A percentile compares a stretch with the other conserved stretches of the same genome.
These are phyloP conservation scores for Populus hybrid DNA, from an alignment of 441 rosid genomes.

Conservation along the genomic window DNA sequence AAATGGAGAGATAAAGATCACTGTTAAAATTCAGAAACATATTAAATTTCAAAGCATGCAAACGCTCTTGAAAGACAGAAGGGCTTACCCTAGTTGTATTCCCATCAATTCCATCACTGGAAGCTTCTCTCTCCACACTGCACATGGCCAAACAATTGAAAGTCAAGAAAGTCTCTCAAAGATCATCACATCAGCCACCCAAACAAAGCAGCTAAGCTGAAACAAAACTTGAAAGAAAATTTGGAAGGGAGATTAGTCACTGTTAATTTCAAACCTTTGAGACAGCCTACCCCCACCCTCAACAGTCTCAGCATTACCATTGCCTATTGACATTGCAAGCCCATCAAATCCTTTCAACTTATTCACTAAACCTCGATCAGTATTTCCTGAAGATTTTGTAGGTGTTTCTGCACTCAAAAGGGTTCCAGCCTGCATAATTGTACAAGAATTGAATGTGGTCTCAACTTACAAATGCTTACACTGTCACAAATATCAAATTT, in stretches of 20 bases:
- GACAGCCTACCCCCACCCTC: conserved; percentile 48
- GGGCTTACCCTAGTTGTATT: conserved; percentile 54
- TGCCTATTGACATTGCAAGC: conserved; percentile 82
- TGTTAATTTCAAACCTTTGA: conserved; percentile 46
- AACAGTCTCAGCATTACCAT: conserved; percentile 38
- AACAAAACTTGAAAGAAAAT: background rate
- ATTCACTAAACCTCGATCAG: conserved; percentile 63
- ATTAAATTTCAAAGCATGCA: background rate
- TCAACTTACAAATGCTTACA: background rate
- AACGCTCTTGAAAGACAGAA: background rate
- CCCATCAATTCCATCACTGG: conserved; percentile 65
- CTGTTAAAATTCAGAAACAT: background rate
- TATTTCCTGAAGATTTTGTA: conserved; percentile 58
- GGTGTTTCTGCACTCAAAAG: conserved; percentile 51
- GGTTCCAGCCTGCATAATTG: conserved; percentile 47
- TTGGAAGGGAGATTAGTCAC: background rate
- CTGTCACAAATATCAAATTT: too few relatives aligned
- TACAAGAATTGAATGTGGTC: conserved; percentile 14
- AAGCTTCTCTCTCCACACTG: conserved; percentile 47
- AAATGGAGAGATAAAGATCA: background rate
- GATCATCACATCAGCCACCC: background rate
- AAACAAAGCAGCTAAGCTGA: background rate
- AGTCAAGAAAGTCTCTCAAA: too few relatives aligned
- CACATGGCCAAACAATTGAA: too few relatives aligned
- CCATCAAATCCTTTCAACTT: conserved; percentile 81